Base-by-base conservation (phyloP, 2,329 filamentous ascomycete species). In the Raffaelea deltoideospora region DNA sequence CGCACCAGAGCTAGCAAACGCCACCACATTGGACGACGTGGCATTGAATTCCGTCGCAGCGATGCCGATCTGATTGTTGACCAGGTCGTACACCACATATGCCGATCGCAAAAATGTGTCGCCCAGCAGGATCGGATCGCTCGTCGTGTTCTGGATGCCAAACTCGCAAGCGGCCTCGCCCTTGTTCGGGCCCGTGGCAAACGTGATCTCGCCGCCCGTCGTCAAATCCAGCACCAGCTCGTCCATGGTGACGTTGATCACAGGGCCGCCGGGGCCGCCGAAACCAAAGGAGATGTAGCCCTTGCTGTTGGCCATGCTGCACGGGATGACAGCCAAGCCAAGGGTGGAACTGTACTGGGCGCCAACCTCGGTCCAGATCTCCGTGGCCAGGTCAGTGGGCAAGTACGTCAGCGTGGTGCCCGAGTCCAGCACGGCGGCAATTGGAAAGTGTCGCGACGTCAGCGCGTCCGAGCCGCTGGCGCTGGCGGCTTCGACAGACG, bases 341-440 rank as follows among this genome's bases (percentile, higher is more conserved):
- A 56, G 46, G 0, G 54, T 43, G 1, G 40, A 18, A 14, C 57
- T 53, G 47, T 64, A 71, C 10, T 55, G 41, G 5, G 67, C 72
- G 26, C 71, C 71, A 5, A 68, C 64, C 45, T 74, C 70, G 10
- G 56, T 48, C 65, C 68, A 72, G 10, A 73, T 56, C 42, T 66
- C 53, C 8, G 54, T 43, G 3, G 68, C 67, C 31, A 85, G 53
- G 35, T 72, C 63, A 40, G 70, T 62, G 1, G 81, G 81, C 1
- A 86, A 58, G 49, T 81, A 82, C 45, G 67, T 77, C 41, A 83
- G 60, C 3, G 76, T 81, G n/a, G 76, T 80, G 27, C 81, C 81
- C 1, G 78, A 82, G 55, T 87, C 81, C 26, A 87, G 67, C 5
- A 86, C 65, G 3, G 75, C 78, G 4, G 70, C 58, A n/a, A 72